phyloP scores from a whole-genome alignment of 1,284 basidiomycete species.

The Phenoliferia sp. region DNA sequence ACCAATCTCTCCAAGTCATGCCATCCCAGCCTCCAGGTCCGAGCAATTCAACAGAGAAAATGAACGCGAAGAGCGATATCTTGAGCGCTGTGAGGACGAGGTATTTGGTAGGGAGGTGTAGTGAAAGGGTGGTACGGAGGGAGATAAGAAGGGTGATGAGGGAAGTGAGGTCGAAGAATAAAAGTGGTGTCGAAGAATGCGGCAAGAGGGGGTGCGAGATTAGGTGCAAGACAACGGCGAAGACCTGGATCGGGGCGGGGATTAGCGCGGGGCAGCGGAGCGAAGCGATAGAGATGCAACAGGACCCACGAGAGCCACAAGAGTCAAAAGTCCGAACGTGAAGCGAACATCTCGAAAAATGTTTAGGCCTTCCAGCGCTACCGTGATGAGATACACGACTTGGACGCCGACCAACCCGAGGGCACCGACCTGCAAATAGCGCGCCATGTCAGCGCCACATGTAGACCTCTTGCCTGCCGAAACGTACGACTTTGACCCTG shows the following conservation, averaged over 20 bases:
- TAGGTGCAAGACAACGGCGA: constrained; percentile 22
- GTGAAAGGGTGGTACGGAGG: constrained; percentile 54
- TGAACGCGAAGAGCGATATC: constrained; percentile 52
- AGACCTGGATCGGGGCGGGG: constrained; percentile 9
- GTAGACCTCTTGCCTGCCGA: not conserved
- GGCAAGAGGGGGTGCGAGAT: constrained; percentile 26
- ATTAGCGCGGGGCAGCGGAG: constrained; percentile 6
- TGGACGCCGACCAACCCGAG: constrained; percentile 8
- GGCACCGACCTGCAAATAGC: constrained; percentile 5
- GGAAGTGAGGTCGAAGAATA: constrained; percentile 81
- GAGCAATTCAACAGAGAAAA: constrained; percentile 65
- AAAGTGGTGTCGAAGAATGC: constrained; percentile 63
- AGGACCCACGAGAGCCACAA: constrained; percentile 16
- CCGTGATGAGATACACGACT: constrained; percentile 8
- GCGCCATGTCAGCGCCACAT: too few species aligned
- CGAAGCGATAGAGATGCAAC: too few species aligned
- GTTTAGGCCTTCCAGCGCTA: constrained; percentile 17
- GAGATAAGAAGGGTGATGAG: constrained; percentile 54
- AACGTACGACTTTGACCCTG: constrained; percentile 20
- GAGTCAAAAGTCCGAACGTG: constrained; percentile 14
- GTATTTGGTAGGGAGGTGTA: constrained; percentile 34
- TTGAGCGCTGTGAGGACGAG: constrained; percentile 52
- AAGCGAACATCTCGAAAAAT: constrained; percentile 26
- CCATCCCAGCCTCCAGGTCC: constrained; percentile 55
- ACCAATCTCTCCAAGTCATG: constrained; percentile 24